phyloP scores from a whole-genome alignment of 2,329 filamentous ascomycete species.

The Colletotrichum paranaense region DNA sequence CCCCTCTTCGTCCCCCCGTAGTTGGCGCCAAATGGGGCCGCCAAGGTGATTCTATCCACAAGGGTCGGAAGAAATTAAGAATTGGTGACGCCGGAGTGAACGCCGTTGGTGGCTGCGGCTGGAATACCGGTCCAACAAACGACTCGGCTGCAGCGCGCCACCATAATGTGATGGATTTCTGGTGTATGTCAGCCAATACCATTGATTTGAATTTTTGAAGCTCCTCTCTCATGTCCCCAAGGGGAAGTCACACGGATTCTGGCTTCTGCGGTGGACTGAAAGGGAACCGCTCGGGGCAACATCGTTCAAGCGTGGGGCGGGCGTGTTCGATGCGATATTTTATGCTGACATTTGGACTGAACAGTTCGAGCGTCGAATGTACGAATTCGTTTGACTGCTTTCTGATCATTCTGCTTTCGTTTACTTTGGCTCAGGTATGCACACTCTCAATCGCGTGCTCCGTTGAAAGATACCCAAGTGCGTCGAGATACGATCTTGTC shows the following conservation, averaged over 20 bases:
- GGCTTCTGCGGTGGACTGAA: not conserved
- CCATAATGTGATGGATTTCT: not conserved
- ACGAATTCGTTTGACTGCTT: too few species aligned
- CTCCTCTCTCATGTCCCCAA: constrained; percentile 1
- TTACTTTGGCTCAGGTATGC: too few species aligned
- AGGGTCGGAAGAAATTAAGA: not conserved
- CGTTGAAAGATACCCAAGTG: too few species aligned
- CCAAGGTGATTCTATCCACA: not conserved
- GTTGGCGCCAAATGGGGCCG: not conserved
- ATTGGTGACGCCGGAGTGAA: not conserved
- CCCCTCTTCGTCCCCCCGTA: not conserved
- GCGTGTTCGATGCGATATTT: not conserved
- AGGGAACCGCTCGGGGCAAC: not conserved
- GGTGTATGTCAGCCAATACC: not conserved
- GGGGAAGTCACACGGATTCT: constrained; percentile 15
- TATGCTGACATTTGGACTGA: not conserved
- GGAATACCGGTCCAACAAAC: not conserved
- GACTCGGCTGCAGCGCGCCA: not conserved
- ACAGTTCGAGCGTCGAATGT: not conserved
- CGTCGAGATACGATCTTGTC: too few species aligned
- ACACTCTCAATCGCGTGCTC: too few species aligned
- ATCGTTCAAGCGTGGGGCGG: not conserved
- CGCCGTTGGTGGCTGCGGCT: not conserved
- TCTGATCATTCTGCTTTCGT: too few species aligned
- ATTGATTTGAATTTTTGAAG: not conserved